Evolutionary conservation across 371 early-diverging fungal genomes (phyloP).

Genomic region (Parasitella parasitica): DNA sequence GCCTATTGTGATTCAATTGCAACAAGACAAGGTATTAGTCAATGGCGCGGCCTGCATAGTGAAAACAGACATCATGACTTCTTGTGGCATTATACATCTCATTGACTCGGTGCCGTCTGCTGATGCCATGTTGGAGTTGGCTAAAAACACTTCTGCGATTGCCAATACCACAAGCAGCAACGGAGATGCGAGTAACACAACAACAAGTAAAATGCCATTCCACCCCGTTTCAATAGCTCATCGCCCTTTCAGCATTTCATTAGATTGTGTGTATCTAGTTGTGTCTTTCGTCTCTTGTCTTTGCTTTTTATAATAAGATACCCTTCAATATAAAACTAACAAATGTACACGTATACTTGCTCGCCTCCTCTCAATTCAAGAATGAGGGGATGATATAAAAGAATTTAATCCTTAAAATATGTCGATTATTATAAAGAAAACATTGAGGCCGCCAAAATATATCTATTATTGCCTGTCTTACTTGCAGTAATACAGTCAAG

Average conservation of each 20-base stretch:
- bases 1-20: background rate
- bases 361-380: background rate
- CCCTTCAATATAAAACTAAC: background rate
- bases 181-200: background rate
- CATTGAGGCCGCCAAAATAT: background rate
- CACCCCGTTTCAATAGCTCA: background rate
- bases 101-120: conserved; percentile 18
- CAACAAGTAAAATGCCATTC: background rate
- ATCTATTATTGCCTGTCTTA: background rate
- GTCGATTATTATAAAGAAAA: no score
- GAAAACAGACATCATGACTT: conserved; percentile 19
- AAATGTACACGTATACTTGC: background rate
- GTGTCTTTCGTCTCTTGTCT: background rate
- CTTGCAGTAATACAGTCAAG: background rate
- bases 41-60: conserved; percentile 7
- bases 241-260: background rate
- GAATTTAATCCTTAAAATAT: background rate
- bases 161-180: background rate
- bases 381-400: background rate
- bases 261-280: background rate
- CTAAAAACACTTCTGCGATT: background rate
- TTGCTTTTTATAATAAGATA: background rate
- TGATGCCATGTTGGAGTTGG: background rate
- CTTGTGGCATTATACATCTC: conserved; percentile 22
- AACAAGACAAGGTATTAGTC: background rate